A percentile compares a stretch with the other conserved stretches of the same genome.
Conservation (phyloP, 2,329 filamentous ascomycete species). For the Aaosphaeria arxii region DNA sequence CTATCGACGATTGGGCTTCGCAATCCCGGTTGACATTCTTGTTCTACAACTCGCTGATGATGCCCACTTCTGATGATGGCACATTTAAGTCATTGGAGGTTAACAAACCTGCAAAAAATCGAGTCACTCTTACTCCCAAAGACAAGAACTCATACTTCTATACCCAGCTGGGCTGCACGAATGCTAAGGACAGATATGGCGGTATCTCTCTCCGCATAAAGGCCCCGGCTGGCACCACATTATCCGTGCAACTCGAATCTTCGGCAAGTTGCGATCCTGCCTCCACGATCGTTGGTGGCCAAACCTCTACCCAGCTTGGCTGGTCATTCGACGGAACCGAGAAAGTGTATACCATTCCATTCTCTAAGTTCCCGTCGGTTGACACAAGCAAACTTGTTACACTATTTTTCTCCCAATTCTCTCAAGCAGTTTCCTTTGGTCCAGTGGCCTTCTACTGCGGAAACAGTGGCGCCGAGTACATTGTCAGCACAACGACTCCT, state of each 20-base stretch:
- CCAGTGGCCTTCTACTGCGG: constrained; percentile 61
- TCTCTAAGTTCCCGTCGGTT: constrained; percentile 51
- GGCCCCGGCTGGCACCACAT: constrained; percentile 50
- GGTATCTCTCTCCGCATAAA: constrained; percentile 57
- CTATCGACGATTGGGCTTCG: constrained; percentile 61
- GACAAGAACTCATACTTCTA: constrained; percentile 56
- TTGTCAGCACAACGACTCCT: constrained; percentile 41
- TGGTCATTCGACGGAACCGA: constrained; percentile 62
- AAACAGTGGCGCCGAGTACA: constrained; percentile 48
- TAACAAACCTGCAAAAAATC: constrained; percentile 42
- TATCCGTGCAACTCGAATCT: constrained; percentile 53
- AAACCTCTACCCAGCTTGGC: constrained; percentile 50
- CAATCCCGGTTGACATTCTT: constrained; percentile 62
- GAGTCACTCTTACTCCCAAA: constrained; percentile 52
- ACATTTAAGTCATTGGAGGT: constrained; percentile 58
- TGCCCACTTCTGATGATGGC: constrained; percentile 56
- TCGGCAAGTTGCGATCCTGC: constrained; percentile 45
- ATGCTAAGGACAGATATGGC: constrained; percentile 51
- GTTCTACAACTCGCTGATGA: constrained; percentile 57
- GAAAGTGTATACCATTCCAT: constrained; percentile 58
- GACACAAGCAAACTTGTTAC: constrained; percentile 53
- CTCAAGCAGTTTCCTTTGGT: constrained; percentile 49
- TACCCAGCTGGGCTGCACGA: constrained; percentile 54
- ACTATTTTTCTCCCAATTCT: constrained; percentile 51
- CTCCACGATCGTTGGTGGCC: constrained; percentile 31